Evolutionary conservation across 306 rosid species (phyloP).

Genomic region (Gastrolobium bilobum): DNA sequence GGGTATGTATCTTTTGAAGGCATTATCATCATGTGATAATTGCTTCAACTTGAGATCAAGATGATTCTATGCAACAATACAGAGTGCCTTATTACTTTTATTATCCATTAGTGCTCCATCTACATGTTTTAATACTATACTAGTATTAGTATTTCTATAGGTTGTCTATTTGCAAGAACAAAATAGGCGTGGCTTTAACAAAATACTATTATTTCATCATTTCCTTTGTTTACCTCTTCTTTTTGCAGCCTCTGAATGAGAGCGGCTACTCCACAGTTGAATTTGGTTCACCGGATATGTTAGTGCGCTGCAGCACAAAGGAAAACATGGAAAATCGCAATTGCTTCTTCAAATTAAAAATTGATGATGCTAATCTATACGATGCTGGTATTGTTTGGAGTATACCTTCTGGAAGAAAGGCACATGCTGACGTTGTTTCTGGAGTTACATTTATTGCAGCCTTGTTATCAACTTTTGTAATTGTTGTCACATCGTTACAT

Average conservation of each 20-base stretch:
- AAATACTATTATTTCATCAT: conserved; percentile 7
- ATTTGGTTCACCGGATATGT: conserved; percentile 70
- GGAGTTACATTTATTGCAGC: conserved; percentile 68
- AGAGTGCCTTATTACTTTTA: background rate
- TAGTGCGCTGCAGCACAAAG: conserved; percentile 63
- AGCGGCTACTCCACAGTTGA: conserved; percentile 75
- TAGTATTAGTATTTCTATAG: background rate
- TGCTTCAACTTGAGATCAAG: conserved; percentile 35
- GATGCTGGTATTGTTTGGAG: conserved; percentile 66
- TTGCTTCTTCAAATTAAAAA: conserved; percentile 59
- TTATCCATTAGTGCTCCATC: background rate
- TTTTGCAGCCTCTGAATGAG: conserved; percentile 73
- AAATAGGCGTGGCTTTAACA: conserved; percentile 9
- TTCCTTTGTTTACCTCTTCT: background rate
- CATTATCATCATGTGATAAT: conserved; percentile 5
- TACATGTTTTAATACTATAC: conserved; percentile 1
- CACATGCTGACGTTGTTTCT: conserved; percentile 65
- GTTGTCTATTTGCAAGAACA: background rate
- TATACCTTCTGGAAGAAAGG: conserved; percentile 73
- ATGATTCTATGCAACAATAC: background rate
- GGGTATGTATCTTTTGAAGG: background rate
- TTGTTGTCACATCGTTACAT: conserved; percentile 60
- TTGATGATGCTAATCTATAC: conserved; percentile 42
- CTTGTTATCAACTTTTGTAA: conserved; percentile 64
- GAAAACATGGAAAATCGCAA: conserved; percentile 47